Evolutionary conservation across 768 basidiomycete genomes (phyloP), one percentile per base, ranked within the genome.

Genomic region (Lepiota brunneoincarnata): DNA sequence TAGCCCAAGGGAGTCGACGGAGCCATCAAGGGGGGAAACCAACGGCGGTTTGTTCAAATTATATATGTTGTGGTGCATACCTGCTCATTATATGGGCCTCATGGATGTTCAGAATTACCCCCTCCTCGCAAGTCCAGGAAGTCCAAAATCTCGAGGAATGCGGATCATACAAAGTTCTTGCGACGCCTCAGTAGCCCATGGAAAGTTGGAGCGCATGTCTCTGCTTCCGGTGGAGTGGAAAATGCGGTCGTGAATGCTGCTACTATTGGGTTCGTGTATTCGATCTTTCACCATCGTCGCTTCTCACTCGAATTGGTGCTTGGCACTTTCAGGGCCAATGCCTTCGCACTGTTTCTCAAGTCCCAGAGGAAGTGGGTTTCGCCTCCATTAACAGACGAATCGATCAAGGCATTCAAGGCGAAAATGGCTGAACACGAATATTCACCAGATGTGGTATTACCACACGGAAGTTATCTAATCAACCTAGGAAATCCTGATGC

Each of bases 141-240:
- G 51, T 41, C 57, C 4, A 61, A 62, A 35, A 38, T 42, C 1
- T 60, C 58, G 38, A 23, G 51, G 20, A 48, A 53, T 5, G 31
- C 52, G 4, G 67, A 69, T 41, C 47, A 55, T 6, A 54, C 35
- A 26, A 41, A 51, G 4, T 65, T 70, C 50, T 67, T 70, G n/a
- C 57, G 63, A n/a, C 67, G 75, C 18, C 55, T 61, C 3, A 57
- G 64, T 0, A 78, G 72, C 40, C 60, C 63, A 0, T 89, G 86
- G 85, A 87, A 87, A 63, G 74, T 93, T 11, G 92, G 92, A 1
- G 90, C 91, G 3, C 92, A 95, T 62, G 87, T 93, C 20, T 91
- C 90, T 12, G 79, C 87, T 7, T 82, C 84, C 0, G 91, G 90
- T 2, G 92, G 92, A 1, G 81, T 92, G 0, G 87, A 90, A 64